Percentiles rank a stretch among this genome's conserved stretches.
phyloP scores from a whole-genome alignment of 257 asterid genomes.

The Linderniella brevidens region DNA sequence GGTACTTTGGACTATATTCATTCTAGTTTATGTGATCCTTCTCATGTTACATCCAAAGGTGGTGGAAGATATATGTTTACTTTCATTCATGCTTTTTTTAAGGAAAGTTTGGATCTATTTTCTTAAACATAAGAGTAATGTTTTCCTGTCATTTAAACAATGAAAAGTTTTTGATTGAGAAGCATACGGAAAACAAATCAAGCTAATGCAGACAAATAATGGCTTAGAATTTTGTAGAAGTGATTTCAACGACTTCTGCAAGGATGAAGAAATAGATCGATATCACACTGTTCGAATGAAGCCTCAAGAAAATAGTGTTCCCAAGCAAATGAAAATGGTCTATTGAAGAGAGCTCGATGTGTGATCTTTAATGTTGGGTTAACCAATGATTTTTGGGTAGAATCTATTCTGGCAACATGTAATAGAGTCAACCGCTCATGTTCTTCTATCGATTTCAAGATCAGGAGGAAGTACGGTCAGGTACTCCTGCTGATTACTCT shows the following conservation, averaged over 20 bases:
- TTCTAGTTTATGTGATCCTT: conserved; percentile 4
- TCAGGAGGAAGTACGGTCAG: background rate
- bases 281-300: background rate
- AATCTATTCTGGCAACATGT: background rate
- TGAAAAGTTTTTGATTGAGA: background rate
- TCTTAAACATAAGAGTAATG: background rate
- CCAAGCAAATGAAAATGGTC: background rate
- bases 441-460: background rate
- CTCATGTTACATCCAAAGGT: background rate
- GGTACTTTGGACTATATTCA: conserved; percentile 4
- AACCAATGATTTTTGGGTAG: background rate
- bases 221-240: background rate
- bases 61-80: background rate
- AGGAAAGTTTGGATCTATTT: background rate
- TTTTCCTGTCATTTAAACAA: background rate
- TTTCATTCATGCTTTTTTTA: conserved; percentile 5
- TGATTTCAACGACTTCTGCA: background rate
- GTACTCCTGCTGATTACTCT: background rate
- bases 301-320: background rate
- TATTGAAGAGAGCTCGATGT: background rate
- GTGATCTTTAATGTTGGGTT: background rate
- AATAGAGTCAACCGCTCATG: background rate
- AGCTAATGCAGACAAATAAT: background rate
- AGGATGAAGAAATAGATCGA: background rate
- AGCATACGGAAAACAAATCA: background rate